Evolutionary conservation across 78 protist species (phyloP).

Genomic region (Thecamonas trahens): DNA sequence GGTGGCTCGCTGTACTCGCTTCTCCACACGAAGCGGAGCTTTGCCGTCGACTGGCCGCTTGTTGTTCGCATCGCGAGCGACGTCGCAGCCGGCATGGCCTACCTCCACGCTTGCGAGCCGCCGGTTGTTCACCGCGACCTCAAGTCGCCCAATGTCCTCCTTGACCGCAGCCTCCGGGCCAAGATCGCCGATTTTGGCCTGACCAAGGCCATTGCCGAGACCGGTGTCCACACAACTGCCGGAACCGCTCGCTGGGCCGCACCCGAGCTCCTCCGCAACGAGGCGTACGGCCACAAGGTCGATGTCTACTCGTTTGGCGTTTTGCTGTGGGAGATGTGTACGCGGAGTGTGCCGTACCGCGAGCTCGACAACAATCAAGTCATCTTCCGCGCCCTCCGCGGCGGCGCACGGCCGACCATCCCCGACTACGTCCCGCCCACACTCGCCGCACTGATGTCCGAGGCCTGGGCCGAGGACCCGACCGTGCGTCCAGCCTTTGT

Average conservation of each 20-base stretch:
- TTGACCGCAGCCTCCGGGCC: background rate
- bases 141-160: conserved; percentile 41
- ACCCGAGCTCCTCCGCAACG: too few relatives aligned
- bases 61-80: background rate
- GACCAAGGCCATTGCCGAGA: background rate
- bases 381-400: conserved; percentile 33
- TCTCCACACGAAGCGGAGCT: conserved; percentile 15
- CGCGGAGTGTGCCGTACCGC: too few relatives aligned
- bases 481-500: background rate
- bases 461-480: background rate
- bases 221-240: background rate
- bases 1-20: conserved; percentile 53
- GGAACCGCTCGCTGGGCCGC: conserved; percentile 4
- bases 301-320: too few relatives aligned
- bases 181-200: conserved; percentile 46
- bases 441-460: background rate
- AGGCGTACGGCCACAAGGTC: too few relatives aligned
- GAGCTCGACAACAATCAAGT: conserved; percentile 28
- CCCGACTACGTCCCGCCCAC: too few relatives aligned
- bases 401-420: conserved; percentile 27
- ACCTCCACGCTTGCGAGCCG: conserved; percentile 36
- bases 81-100: conserved; percentile 31
- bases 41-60: background rate
- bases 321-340: too few relatives aligned
- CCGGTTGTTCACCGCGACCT: conserved; percentile 50